Conservation (phyloP, 1,139 yeast genomes). For the Ashbya aceris region DNA sequence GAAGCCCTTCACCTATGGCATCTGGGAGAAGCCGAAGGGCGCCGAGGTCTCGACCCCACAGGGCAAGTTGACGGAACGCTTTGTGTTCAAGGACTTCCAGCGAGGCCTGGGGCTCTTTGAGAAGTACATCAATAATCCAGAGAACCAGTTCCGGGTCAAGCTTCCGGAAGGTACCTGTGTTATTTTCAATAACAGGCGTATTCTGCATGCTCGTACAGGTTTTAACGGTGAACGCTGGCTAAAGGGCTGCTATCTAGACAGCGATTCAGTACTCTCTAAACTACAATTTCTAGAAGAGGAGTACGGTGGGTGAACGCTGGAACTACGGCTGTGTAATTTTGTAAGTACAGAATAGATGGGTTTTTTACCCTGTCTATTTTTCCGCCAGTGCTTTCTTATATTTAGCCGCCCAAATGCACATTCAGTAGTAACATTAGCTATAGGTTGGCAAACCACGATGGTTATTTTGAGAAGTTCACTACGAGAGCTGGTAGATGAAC, state of each 20-base stretch:
- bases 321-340: no score
- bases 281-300: slow-evolving; percentile 34
- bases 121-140: slow-evolving; percentile 43
- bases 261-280: slow-evolving; percentile 62
- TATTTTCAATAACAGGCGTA: slow-evolving; percentile 63
- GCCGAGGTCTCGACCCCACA: slow-evolving; percentile 23
- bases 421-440: no score
- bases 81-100: slow-evolving; percentile 43
- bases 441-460: background rate
- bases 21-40: slow-evolving; percentile 30
- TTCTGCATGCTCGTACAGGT: slow-evolving; percentile 58
- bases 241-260: slow-evolving; percentile 71
- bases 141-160: slow-evolving; percentile 48
- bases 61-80: slow-evolving; percentile 31
- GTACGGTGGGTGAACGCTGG: slow-evolving; percentile 5
- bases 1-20: slow-evolving; percentile 61
- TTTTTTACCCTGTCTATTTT: no score
- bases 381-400: no score
- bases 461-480: background rate
- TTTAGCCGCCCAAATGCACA: no score
- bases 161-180: slow-evolving; percentile 58
- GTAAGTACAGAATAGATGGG: no score
- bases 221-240: slow-evolving; percentile 64
- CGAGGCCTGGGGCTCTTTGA: slow-evolving; percentile 58
- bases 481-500: background rate